Evolutionary conservation across 768 basidiomycete genomes (phyloP).

Genomic region (Coprinopsis strossmayeri): DNA sequence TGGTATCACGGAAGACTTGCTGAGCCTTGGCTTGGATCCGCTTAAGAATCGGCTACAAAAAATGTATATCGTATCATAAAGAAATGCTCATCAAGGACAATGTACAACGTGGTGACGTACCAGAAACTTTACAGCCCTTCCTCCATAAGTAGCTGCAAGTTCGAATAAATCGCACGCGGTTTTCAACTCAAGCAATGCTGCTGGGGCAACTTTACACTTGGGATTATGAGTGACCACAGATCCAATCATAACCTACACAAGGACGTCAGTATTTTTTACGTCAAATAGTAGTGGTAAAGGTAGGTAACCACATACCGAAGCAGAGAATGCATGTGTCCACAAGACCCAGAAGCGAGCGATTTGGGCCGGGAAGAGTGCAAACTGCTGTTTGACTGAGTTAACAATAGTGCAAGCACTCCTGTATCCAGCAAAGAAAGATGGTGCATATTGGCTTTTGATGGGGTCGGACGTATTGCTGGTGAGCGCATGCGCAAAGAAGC

Average conservation of each 20-base stretch:
- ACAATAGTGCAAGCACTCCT: slow-evolving; percentile 59
- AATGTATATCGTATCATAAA: background rate
- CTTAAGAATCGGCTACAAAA: slow-evolving; percentile 53
- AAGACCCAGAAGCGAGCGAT: slow-evolving; percentile 65
- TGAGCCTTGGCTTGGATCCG: slow-evolving; percentile 59
- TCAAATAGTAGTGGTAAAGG: slow-evolving; percentile 1
- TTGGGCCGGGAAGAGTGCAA: slow-evolving; percentile 45
- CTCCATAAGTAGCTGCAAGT: slow-evolving; percentile 53
- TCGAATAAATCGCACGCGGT: slow-evolving; percentile 61
- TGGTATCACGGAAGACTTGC: slow-evolving; percentile 38
- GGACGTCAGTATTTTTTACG: background rate
- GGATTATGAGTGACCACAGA: slow-evolving; percentile 70
- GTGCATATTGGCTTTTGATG: slow-evolving; percentile 59
- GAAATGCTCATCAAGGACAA: background rate
- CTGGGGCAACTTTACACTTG: slow-evolving; percentile 61
- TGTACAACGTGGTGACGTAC: slow-evolving; percentile 28
- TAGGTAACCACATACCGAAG: slow-evolving; percentile 36
- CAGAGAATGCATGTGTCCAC: slow-evolving; percentile 69
- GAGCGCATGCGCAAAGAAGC: slow-evolving; percentile 72
- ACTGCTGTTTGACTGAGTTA: slow-evolving; percentile 39
- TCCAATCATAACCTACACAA: slow-evolving; percentile 60
- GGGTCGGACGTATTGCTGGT: slow-evolving; percentile 59
- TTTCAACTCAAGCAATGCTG: slow-evolving; percentile 61
- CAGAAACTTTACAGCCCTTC: slow-evolving; percentile 64
- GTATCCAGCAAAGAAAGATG: slow-evolving; percentile 64